Base-by-base conservation (phyloP, 164 flowering plant species). In the Macadamia integrifolia region DNA sequence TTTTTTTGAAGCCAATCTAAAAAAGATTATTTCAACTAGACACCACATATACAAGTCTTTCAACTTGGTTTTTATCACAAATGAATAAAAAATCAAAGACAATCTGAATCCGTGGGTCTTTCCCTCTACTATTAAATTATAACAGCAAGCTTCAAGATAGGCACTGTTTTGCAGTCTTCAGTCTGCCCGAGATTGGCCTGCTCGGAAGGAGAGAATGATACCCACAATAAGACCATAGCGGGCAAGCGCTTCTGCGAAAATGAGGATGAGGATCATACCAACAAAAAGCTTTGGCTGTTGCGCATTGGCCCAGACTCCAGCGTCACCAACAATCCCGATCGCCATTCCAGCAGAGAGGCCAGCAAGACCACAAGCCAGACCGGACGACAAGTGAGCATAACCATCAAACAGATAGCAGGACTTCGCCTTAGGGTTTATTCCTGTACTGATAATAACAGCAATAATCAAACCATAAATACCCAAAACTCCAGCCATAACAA, bases 251-350 rank as follows among this genome's bases (percentile, higher is more conserved):
- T 23, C 23, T 23, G 23, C 23, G 23, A 23, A 23, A 23, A 23
- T 23, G 23, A 23, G 23, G 23, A 23, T 23, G 23, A 77, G 71
- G 49, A 77, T 77, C 80, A 77, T 77, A 40, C 80, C 80, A 35
- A 84, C 87, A 84, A 82, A 82, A 32, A 84, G 80, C 72, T 84
- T 84, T 31, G 86, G 88, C 67, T n/a, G n/a, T 62, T 84, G 88
- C 8, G 88, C 88, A 62, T 84, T 82, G 67, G 88, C 88, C 78
- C 78, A 43, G 43, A 75, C 78, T 3, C 78, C 78, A 30, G 78
- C 78, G 43, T 75, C 78, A 56, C 78, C 86, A 9, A 80, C 85
- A 55, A 81, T 77, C 50, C 84, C 84, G 49, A 81, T 81, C 1
- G 85, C 85, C 85, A 83, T 83, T 17, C 87, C 87, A 32, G 87